Evolutionary conservation across 139 green algal genomes (phyloP).

Genomic region (Micromonas pusilla): DNA sequence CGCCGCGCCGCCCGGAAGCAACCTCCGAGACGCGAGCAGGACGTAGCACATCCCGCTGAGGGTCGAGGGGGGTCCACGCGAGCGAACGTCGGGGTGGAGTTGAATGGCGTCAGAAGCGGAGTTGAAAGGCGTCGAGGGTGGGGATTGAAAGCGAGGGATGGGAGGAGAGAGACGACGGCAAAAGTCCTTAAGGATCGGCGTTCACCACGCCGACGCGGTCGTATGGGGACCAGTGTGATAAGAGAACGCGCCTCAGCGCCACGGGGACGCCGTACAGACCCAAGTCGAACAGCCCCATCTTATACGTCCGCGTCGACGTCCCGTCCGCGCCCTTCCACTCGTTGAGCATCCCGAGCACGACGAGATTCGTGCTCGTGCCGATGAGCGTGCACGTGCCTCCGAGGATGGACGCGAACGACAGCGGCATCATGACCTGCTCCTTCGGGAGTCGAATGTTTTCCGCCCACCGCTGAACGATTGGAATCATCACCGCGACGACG

Average conservation of each 20-base stretch:
- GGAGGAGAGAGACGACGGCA: no score
- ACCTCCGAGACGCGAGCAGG: constrained; percentile 2
- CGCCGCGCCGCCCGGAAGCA: constrained; percentile 8
- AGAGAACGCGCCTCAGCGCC: neutral
- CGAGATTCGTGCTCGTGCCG: constrained; percentile 72
- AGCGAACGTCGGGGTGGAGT: no score
- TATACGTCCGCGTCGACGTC: neutral
- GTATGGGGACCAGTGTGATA: no score
- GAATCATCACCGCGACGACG: constrained; percentile 55
- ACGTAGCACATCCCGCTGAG: constrained; percentile 22
- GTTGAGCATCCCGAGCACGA: constrained; percentile 49
- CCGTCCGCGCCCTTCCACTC: constrained; percentile 1
- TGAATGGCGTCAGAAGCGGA: no score
- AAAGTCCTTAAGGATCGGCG: no score
- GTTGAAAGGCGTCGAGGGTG: no score
- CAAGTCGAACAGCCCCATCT: constrained; percentile 27
- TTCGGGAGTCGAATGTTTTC: constrained; percentile 31
- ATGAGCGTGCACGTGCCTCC: constrained; percentile 73
- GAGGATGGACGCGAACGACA: constrained; percentile 62
- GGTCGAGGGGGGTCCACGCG: no score
- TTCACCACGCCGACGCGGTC: no score
- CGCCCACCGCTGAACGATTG: constrained; percentile 36
- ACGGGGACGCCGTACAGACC: constrained; percentile 24
- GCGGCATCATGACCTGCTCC: constrained; percentile 58
- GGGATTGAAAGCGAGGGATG: no score